A percentile compares a stretch with the other conserved stretches of the same genome.
These are phyloP conservation scores for Fusarium chuoi DNA, from an alignment of 2,329 filamentous ascomycete species.

Conservation along the genomic window DNA sequence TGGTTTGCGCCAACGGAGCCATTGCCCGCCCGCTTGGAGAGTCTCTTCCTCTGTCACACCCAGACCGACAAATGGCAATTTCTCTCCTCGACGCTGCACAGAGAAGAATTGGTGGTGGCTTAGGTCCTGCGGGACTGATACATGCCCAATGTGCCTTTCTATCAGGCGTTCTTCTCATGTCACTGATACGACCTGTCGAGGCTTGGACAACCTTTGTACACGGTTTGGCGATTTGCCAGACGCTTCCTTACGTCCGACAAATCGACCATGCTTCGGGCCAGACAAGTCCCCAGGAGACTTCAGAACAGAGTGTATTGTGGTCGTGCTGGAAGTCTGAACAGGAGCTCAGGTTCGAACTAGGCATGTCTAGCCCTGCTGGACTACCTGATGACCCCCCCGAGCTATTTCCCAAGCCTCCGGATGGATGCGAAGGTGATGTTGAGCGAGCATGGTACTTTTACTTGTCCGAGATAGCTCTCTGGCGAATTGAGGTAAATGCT, in stretches of 20 bases:
- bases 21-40: neutral
- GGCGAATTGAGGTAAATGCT: neutral
- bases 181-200: neutral
- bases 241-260: neutral
- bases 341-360: neutral
- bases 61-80: neutral
- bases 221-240: neutral
- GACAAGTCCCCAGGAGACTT: neutral
- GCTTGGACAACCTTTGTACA: neutral
- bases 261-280: neutral
- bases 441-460: neutral
- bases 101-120: neutral
- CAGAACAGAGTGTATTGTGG: neutral
- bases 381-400: neutral
- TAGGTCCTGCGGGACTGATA: neutral
- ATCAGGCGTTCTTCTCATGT: neutral
- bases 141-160: neutral
- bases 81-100: fast-evolving
- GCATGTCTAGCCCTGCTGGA: neutral
- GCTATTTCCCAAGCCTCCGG: neutral
- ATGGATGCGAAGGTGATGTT: neutral
- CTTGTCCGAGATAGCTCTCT: neutral
- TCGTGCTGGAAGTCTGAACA: neutral
- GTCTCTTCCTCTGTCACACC: neutral
- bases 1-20: neutral